These are phyloP conservation scores for Candida chauliodis DNA, from an alignment of 805 yeast species.

Conservation along the genomic window DNA sequence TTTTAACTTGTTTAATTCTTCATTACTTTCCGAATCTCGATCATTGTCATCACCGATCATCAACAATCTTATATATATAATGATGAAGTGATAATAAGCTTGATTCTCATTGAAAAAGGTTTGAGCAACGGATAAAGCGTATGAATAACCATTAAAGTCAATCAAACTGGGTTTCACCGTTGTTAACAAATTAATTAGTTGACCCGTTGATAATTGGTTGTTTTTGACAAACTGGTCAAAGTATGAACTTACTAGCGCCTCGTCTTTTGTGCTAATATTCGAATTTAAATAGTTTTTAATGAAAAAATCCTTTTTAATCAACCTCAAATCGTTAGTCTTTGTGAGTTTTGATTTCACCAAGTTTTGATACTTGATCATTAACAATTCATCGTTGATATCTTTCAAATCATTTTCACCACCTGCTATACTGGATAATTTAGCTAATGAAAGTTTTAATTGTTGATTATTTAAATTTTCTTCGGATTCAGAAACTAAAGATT, in stretches of 20 bases:
- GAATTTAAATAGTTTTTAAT: slow-evolving; percentile 16
- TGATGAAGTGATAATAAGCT: slow-evolving; percentile 18
- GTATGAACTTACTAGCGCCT: slow-evolving; percentile 17
- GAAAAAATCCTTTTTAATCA: slow-evolving; percentile 13
- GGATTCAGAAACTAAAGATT: slow-evolving; percentile 37
- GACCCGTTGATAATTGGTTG: slow-evolving; percentile 38
- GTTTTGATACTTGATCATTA: slow-evolving; percentile 48
- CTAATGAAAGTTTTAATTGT: slow-evolving; percentile 61
- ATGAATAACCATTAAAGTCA: slow-evolving; percentile 21
- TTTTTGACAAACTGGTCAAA: slow-evolving; percentile 31
- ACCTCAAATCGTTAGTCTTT: slow-evolving; percentile 7
- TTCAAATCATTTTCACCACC: slow-evolving; percentile 25
- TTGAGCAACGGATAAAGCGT: slow-evolving; percentile 52
- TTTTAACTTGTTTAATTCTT: slow-evolving; percentile 36
- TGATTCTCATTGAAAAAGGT: slow-evolving; percentile 26
- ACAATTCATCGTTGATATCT: slow-evolving; percentile 50
- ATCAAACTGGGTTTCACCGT: slow-evolving; percentile 31
- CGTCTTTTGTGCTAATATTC: slow-evolving; percentile 9
- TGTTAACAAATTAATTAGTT: slow-evolving; percentile 52
- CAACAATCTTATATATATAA: slow-evolving; percentile 60
- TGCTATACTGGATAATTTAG: slow-evolving; percentile 63
- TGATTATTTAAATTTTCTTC: slow-evolving; percentile 45
- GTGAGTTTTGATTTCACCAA: neutral
- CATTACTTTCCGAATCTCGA: slow-evolving; percentile 29
- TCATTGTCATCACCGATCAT: slow-evolving; percentile 41